Evolutionary conservation across 176 grass and related monocot genomes (phyloP).

Genomic region (Canna indica): DNA sequence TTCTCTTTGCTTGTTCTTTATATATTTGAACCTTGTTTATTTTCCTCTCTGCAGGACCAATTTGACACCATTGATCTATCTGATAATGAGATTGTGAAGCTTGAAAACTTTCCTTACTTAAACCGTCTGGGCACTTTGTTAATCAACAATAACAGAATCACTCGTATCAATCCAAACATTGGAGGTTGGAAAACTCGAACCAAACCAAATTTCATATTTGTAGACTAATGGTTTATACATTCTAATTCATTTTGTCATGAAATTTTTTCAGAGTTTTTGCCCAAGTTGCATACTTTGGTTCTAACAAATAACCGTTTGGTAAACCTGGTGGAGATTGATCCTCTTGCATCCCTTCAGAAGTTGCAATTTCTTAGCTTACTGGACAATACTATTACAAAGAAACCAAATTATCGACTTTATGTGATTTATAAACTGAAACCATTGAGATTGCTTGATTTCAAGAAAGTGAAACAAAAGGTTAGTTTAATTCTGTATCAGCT

Average conservation of each 20-base stretch:
- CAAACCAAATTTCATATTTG: not conserved
- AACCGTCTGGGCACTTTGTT: constrained; percentile 92
- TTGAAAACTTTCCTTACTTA: constrained; percentile 90
- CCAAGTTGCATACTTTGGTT: constrained; percentile 81
- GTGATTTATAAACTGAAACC: constrained; percentile 92
- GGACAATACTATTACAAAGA: constrained; percentile 94
- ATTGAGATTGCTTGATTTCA: constrained; percentile 81
- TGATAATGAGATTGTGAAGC: constrained; percentile 98
- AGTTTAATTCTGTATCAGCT: constrained; percentile 1
- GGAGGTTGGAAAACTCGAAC: constrained; percentile 38
- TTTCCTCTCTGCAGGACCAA: constrained; percentile 58
- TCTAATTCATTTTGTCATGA: not conserved
- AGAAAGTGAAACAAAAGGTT: constrained; percentile 97
- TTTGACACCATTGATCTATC: constrained; percentile 93
- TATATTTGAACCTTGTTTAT: constrained; percentile 12
- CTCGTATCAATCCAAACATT: constrained; percentile 95
- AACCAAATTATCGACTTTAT: constrained; percentile 88
- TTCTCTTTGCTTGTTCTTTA: constrained; percentile 1
- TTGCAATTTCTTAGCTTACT: constrained; percentile 91
- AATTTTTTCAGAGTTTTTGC: constrained; percentile 64
- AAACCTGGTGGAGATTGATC: constrained; percentile 85
- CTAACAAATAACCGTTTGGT: constrained; percentile 94
- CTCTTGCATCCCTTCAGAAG: constrained; percentile 73
- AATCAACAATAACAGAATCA: constrained; percentile 97
- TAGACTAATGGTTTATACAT: not conserved